Evolutionary conservation across 352 stramenopile genomes (phyloP).

Genomic region (Elongisporangium anandrum): DNA sequence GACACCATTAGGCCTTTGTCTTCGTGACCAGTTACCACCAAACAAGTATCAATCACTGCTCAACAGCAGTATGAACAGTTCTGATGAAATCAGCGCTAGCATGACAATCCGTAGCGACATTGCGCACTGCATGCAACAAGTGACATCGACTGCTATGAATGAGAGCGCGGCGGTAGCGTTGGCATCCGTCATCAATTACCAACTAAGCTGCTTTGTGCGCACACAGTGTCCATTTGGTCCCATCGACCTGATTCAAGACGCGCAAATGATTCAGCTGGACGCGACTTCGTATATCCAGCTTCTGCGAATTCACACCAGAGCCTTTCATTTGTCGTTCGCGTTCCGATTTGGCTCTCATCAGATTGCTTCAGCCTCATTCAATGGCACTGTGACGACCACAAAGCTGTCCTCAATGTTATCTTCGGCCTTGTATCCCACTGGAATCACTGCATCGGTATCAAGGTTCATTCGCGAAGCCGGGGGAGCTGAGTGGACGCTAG

Average conservation of each 20-base stretch:
- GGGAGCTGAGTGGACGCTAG: constrained; percentile 8
- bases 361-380: neutral
- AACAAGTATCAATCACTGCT: constrained; percentile 3
- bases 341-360: constrained; percentile 4
- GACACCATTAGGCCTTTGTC: constrained; percentile 9
- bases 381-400: neutral
- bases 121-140: constrained; percentile 4
- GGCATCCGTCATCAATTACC: constrained; percentile 2
- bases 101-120: constrained; percentile 6
- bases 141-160: neutral
- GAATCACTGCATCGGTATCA: neutral
- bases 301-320: constrained; percentile 2
- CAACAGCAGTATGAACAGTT: neutral
- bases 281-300: constrained; percentile 14
- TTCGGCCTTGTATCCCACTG: neutral
- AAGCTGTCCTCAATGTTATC: neutral
- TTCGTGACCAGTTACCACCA: constrained; percentile 3
- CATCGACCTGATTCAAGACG: constrained; percentile 6
- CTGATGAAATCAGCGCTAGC: neutral
- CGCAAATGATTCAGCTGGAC: constrained; percentile 5
- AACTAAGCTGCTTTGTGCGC: constrained; percentile 11
- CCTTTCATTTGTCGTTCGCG: constrained; percentile 7
- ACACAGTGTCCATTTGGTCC: constrained; percentile 18
- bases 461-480: constrained; percentile 8
- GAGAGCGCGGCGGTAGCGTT: neutral